phyloP scores from a whole-genome alignment of 1,284 basidiomycete genomes.

The Fomitopsis betulina region DNA sequence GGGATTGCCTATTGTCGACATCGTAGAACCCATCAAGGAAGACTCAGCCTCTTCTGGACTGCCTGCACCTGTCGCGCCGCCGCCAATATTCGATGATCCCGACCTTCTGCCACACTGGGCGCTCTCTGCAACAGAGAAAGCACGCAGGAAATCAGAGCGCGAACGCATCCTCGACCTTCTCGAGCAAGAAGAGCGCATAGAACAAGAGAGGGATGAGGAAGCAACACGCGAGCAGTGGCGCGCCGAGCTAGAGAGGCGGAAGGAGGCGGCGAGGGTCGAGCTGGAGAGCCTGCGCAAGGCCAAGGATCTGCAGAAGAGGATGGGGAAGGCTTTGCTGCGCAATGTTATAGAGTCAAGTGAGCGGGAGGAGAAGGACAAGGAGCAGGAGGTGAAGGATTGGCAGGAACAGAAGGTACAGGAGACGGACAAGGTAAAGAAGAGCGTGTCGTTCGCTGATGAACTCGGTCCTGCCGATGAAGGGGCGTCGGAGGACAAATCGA shows the following conservation, averaged over 20 bases:
- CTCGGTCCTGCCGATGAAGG: conserved; percentile 22
- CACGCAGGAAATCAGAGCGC: conserved; percentile 47
- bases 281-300: conserved; percentile 47
- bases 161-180: conserved; percentile 62
- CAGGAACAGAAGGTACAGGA: conserved; percentile 22
- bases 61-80: conserved; percentile 8
- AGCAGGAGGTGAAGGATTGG: conserved; percentile 23
- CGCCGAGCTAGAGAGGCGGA: conserved; percentile 45
- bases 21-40: conserved; percentile 52
- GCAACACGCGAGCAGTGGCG: conserved; percentile 37
- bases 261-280: conserved; percentile 47
- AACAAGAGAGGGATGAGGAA: conserved; percentile 37
- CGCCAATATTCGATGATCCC: conserved; percentile 33
- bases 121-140: conserved; percentile 44
- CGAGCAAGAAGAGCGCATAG: conserved; percentile 61
- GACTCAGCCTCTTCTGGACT: conserved; percentile 5
- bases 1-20: conserved; percentile 72
- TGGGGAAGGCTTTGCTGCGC: conserved; percentile 63
- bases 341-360: conserved; percentile 40
- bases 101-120: conserved; percentile 42
- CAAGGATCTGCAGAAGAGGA: conserved; percentile 67
- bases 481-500: conserved; percentile 13
- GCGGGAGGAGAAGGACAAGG: conserved; percentile 31
- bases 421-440: conserved; percentile 42
- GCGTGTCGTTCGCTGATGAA: conserved; percentile 56